A percentile compares a stretch with the other conserved stretches of the same genome.
Conservation (phyloP, 106 monocot genomes). For the Dendrobium chrysotoxum region DNA sequence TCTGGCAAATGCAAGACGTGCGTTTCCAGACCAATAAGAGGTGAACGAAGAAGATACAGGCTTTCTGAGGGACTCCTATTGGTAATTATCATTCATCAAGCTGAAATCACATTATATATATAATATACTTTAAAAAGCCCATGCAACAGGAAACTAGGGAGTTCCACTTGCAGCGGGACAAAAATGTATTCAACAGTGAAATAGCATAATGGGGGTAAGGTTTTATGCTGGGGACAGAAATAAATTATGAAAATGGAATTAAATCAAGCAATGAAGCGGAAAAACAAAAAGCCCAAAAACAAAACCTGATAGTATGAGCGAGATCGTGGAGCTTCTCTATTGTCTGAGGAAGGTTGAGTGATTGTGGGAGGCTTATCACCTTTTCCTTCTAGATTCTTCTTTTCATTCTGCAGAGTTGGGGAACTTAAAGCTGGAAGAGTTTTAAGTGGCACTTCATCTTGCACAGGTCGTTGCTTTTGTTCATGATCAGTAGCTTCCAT, state of each 20-base stretch:
- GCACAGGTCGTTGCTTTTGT: slow-evolving; percentile 21
- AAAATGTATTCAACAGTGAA: background rate
- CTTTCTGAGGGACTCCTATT: too few relatives aligned
- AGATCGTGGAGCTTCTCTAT: slow-evolving; percentile 26
- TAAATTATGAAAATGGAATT: background rate
- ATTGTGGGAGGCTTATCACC: slow-evolving; percentile 19
- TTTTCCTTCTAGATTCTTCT: slow-evolving; percentile 14
- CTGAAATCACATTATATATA: background rate
- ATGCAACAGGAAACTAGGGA: background rate
- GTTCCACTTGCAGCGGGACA: background rate
- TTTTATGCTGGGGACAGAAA: background rate
- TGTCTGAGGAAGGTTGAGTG: slow-evolving; percentile 27
- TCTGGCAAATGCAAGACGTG: too few relatives aligned
- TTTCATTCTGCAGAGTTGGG: slow-evolving; percentile 12
- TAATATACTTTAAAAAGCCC: background rate
- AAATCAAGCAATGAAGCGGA: background rate
- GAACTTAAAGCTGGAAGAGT: slow-evolving; percentile 11
- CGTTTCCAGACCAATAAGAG: too few relatives aligned
- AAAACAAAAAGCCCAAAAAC: background rate
- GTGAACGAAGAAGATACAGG: too few relatives aligned
- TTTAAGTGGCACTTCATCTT: slow-evolving; percentile 31
- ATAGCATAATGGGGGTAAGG: background rate
- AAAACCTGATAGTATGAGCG: slow-evolving; percentile 39
- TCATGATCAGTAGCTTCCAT: slow-evolving; percentile 17
- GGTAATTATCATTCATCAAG: background rate